A percentile compares a stretch with the other conserved stretches of the same genome.
These are phyloP conservation scores for Myxozyma udenii DNA, from an alignment of 805 yeast species.

Conservation along the genomic window DNA sequence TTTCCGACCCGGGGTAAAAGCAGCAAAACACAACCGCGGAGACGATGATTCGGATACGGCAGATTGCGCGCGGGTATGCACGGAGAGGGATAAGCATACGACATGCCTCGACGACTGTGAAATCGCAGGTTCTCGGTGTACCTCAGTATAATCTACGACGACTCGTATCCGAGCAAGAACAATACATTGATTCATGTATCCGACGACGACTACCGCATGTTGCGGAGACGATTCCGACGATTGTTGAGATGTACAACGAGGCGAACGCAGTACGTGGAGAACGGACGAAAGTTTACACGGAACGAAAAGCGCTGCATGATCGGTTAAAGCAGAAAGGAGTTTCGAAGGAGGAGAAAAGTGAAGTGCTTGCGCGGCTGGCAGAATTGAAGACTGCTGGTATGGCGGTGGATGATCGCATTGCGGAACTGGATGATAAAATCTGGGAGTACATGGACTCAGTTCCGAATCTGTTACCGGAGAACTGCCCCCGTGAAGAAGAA, in stretches of 20 bases:
- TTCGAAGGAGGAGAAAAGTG: not conserved
- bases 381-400: conserved; percentile 9
- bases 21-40: no score
- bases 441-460: conserved; percentile 15
- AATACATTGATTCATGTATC: conserved; percentile 15
- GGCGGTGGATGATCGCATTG: conserved; percentile 8
- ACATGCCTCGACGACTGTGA: no score
- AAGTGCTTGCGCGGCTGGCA: conserved; percentile 3
- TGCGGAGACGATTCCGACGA: conserved; percentile 17
- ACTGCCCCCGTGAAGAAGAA: conserved; percentile 14
- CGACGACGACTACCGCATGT: conserved; percentile 17
- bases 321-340: not conserved
- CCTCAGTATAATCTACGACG: conserved; percentile 20
- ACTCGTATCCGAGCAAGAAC: conserved; percentile 11
- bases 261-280: conserved; percentile 7
- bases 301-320: conserved; percentile 16
- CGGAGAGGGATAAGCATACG: no score
- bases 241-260: conserved; percentile 7
- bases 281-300: conserved; percentile 9
- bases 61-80: no score
- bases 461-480: conserved; percentile 19
- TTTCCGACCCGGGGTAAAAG: no score
- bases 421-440: conserved; percentile 5
- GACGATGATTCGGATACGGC: no score
- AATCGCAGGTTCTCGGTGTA: conserved; percentile 7